Conservation (phyloP, 768 basidiomycete species). For the Leucocoprinus sp. region DNA sequence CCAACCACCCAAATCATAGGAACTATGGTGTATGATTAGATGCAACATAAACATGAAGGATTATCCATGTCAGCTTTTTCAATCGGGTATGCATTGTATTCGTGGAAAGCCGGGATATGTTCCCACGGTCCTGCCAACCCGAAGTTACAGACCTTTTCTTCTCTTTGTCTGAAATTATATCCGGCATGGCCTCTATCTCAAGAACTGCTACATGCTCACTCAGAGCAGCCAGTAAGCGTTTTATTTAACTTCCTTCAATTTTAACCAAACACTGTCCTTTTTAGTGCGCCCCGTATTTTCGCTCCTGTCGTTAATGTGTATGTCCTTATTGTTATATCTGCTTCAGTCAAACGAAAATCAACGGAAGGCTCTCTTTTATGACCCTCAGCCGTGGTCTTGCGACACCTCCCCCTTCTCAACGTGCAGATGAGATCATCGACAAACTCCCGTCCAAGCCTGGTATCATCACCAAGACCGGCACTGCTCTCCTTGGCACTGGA, state of each 20-base stretch:
- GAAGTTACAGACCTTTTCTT: conserved; percentile 17
- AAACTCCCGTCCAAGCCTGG: conserved; percentile 77
- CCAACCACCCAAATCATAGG: too few relatives aligned
- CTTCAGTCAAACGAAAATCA: conserved; percentile 7
- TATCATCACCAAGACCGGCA: conserved; percentile 92
- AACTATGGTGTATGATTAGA: too few relatives aligned
- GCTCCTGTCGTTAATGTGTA: conserved; percentile 37
- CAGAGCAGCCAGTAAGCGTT: conserved; percentile 45
- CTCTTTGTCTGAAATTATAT: conserved; percentile 20
- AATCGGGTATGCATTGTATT: too few relatives aligned
- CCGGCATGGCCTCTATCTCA: conserved; percentile 47
- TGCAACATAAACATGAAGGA: too few relatives aligned
- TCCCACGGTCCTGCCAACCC: conserved; percentile 25
- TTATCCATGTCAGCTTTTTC: too few relatives aligned
- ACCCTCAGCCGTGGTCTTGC: conserved; percentile 56
- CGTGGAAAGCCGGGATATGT: conserved; percentile 33
- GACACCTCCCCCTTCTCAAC: conserved; percentile 70
- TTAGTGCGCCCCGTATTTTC: conserved; percentile 50
- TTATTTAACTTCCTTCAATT: not conserved
- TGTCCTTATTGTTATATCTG: conserved; percentile 28
- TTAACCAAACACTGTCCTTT: conserved; percentile 1
- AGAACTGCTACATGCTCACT: conserved; percentile 62
- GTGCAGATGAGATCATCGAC: conserved; percentile 86
- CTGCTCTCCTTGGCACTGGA: conserved; percentile 85
- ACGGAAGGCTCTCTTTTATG: conserved; percentile 11